These are phyloP conservation scores for Beauveria caledonica DNA, from an alignment of 2,329 filamentous ascomycete species.

Conservation along the genomic window DNA sequence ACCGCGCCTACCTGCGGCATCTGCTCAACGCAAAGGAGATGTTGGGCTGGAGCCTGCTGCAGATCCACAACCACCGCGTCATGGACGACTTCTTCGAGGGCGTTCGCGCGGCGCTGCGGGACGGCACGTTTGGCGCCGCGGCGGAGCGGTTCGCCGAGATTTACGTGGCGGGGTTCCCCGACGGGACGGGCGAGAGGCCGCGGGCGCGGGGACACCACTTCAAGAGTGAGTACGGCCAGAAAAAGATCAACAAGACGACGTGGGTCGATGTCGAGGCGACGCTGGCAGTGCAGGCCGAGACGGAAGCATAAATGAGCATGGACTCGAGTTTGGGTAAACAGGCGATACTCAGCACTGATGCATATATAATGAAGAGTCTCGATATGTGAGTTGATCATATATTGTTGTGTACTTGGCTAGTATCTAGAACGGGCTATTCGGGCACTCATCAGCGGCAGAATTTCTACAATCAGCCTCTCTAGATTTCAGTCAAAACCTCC, in stretches of 20 bases:
- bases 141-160: conserved; percentile 32
- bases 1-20: conserved; percentile 81
- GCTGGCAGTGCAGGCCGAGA: neutral
- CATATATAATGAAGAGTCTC: too few relatives aligned
- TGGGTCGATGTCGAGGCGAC: conserved; percentile 43
- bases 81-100: conserved; percentile 65
- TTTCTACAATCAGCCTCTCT: too few relatives aligned
- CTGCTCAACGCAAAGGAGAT: conserved; percentile 87
- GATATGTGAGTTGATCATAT: too few relatives aligned
- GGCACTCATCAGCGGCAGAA: too few relatives aligned
- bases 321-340: too few relatives aligned
- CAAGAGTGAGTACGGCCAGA: conserved; percentile 57
- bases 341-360: too few relatives aligned
- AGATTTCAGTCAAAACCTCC: too few relatives aligned
- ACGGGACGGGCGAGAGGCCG: conserved; percentile 68
- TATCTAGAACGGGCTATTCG: too few relatives aligned
- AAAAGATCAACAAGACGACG: conserved; percentile 58
- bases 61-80: conserved; percentile 80
- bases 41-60: conserved; percentile 88
- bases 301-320: neutral
- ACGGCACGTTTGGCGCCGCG: conserved; percentile 53
- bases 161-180: conserved; percentile 67
- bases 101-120: conserved; percentile 55
- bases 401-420: too few relatives aligned
- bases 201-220: conserved; percentile 76